Base-by-base conservation (phyloP, 23 red algal species). In the Gracilaria vermiculophylla region DNA sequence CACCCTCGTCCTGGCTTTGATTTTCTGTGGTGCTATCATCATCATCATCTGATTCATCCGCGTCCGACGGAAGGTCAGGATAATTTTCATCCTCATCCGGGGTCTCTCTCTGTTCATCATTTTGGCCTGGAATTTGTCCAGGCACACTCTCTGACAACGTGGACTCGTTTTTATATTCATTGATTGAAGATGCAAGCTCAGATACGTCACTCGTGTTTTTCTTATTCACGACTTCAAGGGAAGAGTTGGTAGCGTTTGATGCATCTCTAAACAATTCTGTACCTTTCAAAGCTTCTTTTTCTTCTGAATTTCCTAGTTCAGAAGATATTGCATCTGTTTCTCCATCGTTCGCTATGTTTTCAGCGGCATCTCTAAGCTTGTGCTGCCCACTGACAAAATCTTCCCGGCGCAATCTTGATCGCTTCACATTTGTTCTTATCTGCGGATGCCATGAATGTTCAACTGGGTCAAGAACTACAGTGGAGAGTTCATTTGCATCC, bases 391-490 rank as follows among this genome's bases (percentile, higher is more conserved):
- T 31, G 5, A 35, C 14, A 11, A 9, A 35, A 34, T 64, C 58
- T 2, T 64, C 5, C 58, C 12, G 3, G 58, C 27, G 29, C 15
- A 5, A 16, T 17, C 55, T 60, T 20, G 35, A 64, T 10, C 29
- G 58, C 58, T 35, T 64, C 58, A 1, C 9, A 64, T 11, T 35
- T 12, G 55, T 31, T 17, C 40, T 2, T 45, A 40, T 48, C 23
- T 23, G 20, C 24, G 20, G 67, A 62, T 88, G 84, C 34, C 69
- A 69, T 9, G 84, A 88, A 51, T 88, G 84, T 31, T 88, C 69
- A 3, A 88, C 5, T 0, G 84, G 69, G 47, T 88, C 72, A 28
- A 88, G 27, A 58, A 70, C 61, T 11, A 35, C 66, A 36, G 35
- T 77, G 31, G 84, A 88, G 14, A 88, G 57, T 62, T 88, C 62